phyloP scores from a whole-genome alignment of 225 moss, liverwort and hornwort genomes.

The Takakia lepidozioides region DNA sequence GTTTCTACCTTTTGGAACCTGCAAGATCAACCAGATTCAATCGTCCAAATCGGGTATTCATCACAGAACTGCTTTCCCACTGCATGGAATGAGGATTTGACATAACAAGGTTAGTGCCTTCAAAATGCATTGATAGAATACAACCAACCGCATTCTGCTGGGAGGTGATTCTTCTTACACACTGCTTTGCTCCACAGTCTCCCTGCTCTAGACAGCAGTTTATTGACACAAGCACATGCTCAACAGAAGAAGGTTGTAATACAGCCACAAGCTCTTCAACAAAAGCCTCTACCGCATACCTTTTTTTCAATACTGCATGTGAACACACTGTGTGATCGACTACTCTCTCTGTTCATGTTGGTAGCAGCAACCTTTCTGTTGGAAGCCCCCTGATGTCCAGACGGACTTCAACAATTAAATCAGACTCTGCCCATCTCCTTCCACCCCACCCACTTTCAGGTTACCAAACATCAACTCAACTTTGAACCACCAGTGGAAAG shows the following conservation, averaged over 20 bases:
- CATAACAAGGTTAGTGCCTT: background rate
- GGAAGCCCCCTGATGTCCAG: conserved; percentile 22
- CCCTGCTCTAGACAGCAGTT: background rate
- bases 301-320: conserved; percentile 48
- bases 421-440: background rate
- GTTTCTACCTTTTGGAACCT: conserved; percentile 37
- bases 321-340: conserved; percentile 50
- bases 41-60: conserved; percentile 38
- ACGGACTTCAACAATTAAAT: too few species aligned
- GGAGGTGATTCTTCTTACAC: too few species aligned
- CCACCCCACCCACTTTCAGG: background rate
- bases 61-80: conserved; percentile 38
- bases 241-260: background rate
- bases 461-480: too few species aligned
- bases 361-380: conserved; percentile 51
- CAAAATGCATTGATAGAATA: background rate
- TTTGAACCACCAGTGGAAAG: too few species aligned
- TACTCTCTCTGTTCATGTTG: conserved; percentile 57
- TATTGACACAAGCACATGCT: background rate
- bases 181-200: too few species aligned
- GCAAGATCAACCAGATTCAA: conserved; percentile 58
- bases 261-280: too few species aligned
- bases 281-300: conserved; percentile 8
- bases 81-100: conserved; percentile 4
- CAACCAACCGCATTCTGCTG: background rate